Evolutionary conservation across 2,329 filamentous ascomycete genomes (phyloP), one percentile per base, ranked within the genome.

Genomic region (Exophiala sideris): DNA sequence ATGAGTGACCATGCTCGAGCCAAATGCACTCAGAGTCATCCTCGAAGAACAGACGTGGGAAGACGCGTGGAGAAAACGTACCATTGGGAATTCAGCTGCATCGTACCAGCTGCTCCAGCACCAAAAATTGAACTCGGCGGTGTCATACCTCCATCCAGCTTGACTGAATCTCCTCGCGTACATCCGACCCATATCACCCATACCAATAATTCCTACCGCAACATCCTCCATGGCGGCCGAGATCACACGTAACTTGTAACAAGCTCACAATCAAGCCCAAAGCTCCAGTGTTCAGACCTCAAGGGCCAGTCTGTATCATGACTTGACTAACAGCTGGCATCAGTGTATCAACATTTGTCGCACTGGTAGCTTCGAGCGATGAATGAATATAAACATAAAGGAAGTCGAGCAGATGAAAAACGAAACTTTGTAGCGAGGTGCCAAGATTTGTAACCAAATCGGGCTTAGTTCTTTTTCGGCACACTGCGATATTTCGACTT

Each of bases 11-110:
- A 91, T 95, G 81, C 92, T 97, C 92, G 90, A 97, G 92, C 92
- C 92, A 97, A 97, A 97, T 97, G 92, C 92, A 91, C 92, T 97
- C 92, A 92, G 52, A 90, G 92, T 97, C 92, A 97, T 97, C 92
- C 95, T 91, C 71, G 58, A 64, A 72, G 56, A 53, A 42, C 50
- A 50, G 33, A 33, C 39, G 45, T 39, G 41, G 20, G 20, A 45
- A 50, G 49, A 35, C 16, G 16, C 16, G 52, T 53, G 33, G 50
- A 44, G 56, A 58, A 11, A 46, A 66, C 71, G 68, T 70, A 73
- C 70, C 71, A 67, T 64, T 44, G 38, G 48, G 57, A 57, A 56
- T 64, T 32, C 16, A 39, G 40, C 33, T 33, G 38, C n/a, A n/a
- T 14, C 10, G 5, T 24, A 32, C 21, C 44, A 52, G 9, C 14